Conservation (phyloP, 306 rosid species). For the Pyrus betulifolia region DNA sequence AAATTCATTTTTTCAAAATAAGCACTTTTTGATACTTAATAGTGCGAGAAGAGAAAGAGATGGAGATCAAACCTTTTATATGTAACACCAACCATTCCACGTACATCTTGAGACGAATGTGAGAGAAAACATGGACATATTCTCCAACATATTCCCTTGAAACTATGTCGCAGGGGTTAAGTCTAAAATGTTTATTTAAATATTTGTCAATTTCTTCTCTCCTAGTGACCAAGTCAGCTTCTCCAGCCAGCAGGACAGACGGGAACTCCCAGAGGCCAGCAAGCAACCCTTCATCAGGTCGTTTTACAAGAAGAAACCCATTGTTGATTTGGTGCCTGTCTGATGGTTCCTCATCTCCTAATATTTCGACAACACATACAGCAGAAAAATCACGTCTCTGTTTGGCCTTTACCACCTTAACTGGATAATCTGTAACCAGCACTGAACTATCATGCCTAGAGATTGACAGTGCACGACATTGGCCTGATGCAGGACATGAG, state of each 20-base stretch:
- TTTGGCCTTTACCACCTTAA: slow-evolving; percentile 50
- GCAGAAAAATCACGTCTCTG: slow-evolving; percentile 64
- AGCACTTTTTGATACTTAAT: not conserved
- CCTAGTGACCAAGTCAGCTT: slow-evolving; percentile 38
- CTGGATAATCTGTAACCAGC: slow-evolving; percentile 73
- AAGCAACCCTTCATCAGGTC: slow-evolving; percentile 87
- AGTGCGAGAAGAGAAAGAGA: not conserved
- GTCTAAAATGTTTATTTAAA: slow-evolving; percentile 40
- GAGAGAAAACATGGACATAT: slow-evolving; percentile 75
- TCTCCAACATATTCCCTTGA: slow-evolving; percentile 75
- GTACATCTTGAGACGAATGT: slow-evolving; percentile 83
- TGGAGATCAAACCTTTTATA: slow-evolving; percentile 46
- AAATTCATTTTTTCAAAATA: no score
- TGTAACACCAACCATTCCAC: slow-evolving; percentile 60
- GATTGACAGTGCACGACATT: slow-evolving; percentile 54
- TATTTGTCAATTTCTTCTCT: slow-evolving; percentile 41
- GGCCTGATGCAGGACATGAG: slow-evolving; percentile 64
- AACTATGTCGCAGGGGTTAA: slow-evolving; percentile 39
- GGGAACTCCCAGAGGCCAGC: slow-evolving; percentile 99
- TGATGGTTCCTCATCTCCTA: slow-evolving; percentile 34
- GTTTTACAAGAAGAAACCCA: slow-evolving; percentile 68
- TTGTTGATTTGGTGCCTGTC: slow-evolving; percentile 25
- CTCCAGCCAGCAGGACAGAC: slow-evolving; percentile 60
- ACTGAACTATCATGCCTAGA: slow-evolving; percentile 42
- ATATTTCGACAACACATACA: slow-evolving; percentile 75